Evolutionary conservation across 306 rosid genomes (phyloP), one percentile per base, ranked within the genome.

Genomic region (Calophaca sinica): DNA sequence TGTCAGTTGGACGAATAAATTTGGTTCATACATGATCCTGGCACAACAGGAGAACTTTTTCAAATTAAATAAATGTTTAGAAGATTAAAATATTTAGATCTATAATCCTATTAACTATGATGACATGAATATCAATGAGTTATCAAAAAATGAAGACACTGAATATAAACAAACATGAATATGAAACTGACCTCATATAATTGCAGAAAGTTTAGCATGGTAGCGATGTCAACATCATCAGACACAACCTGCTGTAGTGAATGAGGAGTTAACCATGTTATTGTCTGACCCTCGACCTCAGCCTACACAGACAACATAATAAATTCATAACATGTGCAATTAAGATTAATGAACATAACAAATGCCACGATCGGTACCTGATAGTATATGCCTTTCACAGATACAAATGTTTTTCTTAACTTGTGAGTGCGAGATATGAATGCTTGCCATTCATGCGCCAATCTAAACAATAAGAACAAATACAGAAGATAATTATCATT

Each of bases 381-480:
- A 84, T 86, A 91, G 87, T 94, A 91, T 72, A 91, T 87, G 73
- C 98, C 98, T 79, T 91, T 91, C 61, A 94, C 96, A 68, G 97
- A 90, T 32, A 94, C 85, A 59, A 94, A 94, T 36, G 90, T 87
- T 81, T 94, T 91, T 46, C 96, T 91, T 71, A 94, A 61, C 53
- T 82, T 91, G 78, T 91, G 94, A 81, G 87, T 87, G 10, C 91
- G 93, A 44, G 96, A 90, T 63, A 90, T 65, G 69, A 83, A 94
- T 15, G 96, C 97, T 70, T 87, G 96, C 98, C 98, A 94, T 85
- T 94, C 96, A 82, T 94, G 97, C 26, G 93, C 91, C 91, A 94
- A 50, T 80, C 98, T 94, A 81, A 59, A 26, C 28, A 68, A 78
- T 28, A 62, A 29, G 50, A 62, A 62, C 39, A 74, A 79, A 67